A percentile compares a stretch with the other conserved stretches of the same genome.
Conservation (phyloP, 768 basidiomycete genomes). For the Infundibulicybe gibba region DNA sequence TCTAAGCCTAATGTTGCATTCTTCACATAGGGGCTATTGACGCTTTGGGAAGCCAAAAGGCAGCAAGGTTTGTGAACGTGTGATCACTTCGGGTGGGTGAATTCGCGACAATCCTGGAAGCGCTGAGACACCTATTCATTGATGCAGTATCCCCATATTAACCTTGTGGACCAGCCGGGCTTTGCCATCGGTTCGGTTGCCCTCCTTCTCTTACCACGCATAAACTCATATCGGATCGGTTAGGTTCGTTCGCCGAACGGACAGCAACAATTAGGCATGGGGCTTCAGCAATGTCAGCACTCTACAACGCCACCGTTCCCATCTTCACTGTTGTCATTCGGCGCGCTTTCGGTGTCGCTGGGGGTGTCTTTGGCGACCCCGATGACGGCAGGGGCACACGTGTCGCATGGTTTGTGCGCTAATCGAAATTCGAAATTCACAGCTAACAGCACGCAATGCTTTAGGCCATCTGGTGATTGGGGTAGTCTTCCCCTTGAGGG, state of each 20-base stretch:
- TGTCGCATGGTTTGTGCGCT: slow-evolving; percentile 30
- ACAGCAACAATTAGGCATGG: slow-evolving; percentile 37
- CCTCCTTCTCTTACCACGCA: background rate
- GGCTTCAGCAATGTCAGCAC: slow-evolving; percentile 29
- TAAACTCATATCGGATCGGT: slow-evolving; percentile 1
- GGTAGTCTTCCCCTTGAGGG: slow-evolving; percentile 38
- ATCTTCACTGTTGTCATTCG: slow-evolving; percentile 37
- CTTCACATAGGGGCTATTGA: slow-evolving; percentile 32
- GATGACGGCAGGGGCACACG: slow-evolving; percentile 28
- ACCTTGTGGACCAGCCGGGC: slow-evolving; percentile 37
- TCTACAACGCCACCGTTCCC: slow-evolving; percentile 31
- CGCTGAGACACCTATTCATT: too few relatives aligned
- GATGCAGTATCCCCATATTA: slow-evolving; percentile 18
- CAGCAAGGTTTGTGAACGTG: slow-evolving; percentile 31
- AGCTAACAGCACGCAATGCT: too few relatives aligned
- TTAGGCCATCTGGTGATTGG: slow-evolving; percentile 40
- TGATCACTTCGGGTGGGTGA: slow-evolving; percentile 33
- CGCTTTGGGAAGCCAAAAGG: slow-evolving; percentile 35
- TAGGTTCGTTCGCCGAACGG: slow-evolving; percentile 31
- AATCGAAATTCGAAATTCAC: too few relatives aligned
- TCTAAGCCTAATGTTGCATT: background rate
- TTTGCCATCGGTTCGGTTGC: slow-evolving; percentile 29
- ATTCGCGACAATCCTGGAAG: background rate
- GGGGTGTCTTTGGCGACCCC: slow-evolving; percentile 32
- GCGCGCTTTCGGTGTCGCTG: too few relatives aligned